Conservation (phyloP, 1,284 basidiomycete species). For the Sparassis latifolia region DNA sequence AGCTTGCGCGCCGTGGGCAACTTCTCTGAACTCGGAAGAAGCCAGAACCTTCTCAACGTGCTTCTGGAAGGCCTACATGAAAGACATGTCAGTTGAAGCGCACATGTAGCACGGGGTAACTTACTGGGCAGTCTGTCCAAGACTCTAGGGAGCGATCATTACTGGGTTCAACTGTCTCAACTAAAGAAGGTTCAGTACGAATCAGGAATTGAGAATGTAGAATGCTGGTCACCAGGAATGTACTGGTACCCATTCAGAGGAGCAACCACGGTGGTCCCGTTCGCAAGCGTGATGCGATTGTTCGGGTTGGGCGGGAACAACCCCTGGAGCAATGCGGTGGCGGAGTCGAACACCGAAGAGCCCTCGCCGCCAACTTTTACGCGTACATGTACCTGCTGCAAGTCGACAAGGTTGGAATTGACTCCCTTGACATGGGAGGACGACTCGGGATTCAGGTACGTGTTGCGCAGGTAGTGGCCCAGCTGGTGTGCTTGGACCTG, state of each 20-base stretch:
- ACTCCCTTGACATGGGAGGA: constrained; percentile 65
- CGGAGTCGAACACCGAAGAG: constrained; percentile 77
- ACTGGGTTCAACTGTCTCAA: constrained; percentile 77
- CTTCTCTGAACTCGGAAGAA: constrained; percentile 61
- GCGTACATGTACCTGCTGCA: constrained; percentile 63
- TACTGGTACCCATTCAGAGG: constrained; percentile 85
- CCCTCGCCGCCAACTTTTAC: constrained; percentile 84
- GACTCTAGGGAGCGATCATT: constrained; percentile 81
- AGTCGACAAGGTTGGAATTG: constrained; percentile 59
- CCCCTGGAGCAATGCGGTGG: constrained; percentile 73
- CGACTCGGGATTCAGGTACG: constrained; percentile 63
- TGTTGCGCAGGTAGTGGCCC: constrained; percentile 58
- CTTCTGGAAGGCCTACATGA: constrained; percentile 49
- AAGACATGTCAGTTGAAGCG: no score
- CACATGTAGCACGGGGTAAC: constrained; percentile 13
- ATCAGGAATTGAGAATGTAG: not conserved
- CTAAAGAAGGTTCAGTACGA: constrained; percentile 24
- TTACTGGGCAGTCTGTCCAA: constrained; percentile 77
- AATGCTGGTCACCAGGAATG: constrained; percentile 51
- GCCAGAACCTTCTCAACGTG: constrained; percentile 51
- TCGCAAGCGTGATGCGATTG: constrained; percentile 70
- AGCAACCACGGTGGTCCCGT: constrained; percentile 66
- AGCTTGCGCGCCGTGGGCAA: constrained; percentile 43
- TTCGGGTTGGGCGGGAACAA: constrained; percentile 68
- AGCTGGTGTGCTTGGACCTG: constrained; percentile 56